Conservation (phyloP, 371 early-diverging fungal genomes). For the Umbelopsis sp. region DNA sequence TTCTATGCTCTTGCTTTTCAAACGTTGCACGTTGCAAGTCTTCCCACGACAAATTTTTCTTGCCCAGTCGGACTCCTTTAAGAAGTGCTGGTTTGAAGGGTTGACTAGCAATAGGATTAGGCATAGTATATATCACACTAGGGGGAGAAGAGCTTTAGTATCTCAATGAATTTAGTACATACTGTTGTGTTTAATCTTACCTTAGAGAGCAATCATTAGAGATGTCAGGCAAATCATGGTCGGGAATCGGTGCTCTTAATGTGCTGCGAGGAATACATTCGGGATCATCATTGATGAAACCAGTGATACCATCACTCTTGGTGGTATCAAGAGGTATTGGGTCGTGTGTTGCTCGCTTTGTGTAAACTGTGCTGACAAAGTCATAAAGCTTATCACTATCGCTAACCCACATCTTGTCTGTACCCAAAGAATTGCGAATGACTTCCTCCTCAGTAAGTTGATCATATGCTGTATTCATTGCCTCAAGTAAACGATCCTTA, state of each 20-base stretch:
- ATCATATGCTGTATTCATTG: slow-evolving; percentile 73
- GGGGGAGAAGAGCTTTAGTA: slow-evolving; percentile 14
- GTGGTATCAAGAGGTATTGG: slow-evolving; percentile 59
- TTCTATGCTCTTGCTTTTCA: slow-evolving; percentile 42
- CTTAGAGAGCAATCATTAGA: slow-evolving; percentile 60
- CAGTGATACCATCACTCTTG: slow-evolving; percentile 63
- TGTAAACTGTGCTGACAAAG: slow-evolving; percentile 64
- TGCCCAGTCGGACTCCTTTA: slow-evolving; percentile 53
- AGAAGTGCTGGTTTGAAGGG: slow-evolving; percentile 54
- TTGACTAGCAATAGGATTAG: slow-evolving; percentile 43
- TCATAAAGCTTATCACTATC: slow-evolving; percentile 71
- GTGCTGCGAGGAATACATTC: slow-evolving; percentile 75
- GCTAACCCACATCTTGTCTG: slow-evolving; percentile 73
- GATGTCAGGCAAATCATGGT: slow-evolving; percentile 62
- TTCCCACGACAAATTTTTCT: slow-evolving; percentile 46
- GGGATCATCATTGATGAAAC: slow-evolving; percentile 66
- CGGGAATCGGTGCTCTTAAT: slow-evolving; percentile 67
- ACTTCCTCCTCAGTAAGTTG: slow-evolving; percentile 78
- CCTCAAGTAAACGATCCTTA: slow-evolving; percentile 75
- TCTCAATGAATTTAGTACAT: background rate
- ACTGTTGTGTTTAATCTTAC: slow-evolving; percentile 28
- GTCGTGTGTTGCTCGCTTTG: slow-evolving; percentile 53
- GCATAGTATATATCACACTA: slow-evolving; percentile 59
- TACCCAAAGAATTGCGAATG: slow-evolving; percentile 77
- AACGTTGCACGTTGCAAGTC: slow-evolving; percentile 61